phyloP scores from a whole-genome alignment of 1,284 basidiomycete species.

The Sanghuangporus weigelae region DNA sequence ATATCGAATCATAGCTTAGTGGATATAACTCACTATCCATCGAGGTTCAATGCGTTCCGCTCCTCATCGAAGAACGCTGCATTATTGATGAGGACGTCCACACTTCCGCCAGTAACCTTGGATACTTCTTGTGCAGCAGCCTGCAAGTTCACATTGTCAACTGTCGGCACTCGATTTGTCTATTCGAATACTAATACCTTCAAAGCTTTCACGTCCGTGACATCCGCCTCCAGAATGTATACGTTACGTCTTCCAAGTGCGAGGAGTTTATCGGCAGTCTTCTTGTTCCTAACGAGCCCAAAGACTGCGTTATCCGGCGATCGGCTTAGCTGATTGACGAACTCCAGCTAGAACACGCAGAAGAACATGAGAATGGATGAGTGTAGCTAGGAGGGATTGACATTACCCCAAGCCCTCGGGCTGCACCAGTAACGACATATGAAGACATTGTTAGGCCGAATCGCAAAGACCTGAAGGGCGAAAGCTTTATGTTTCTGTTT shows the following conservation, averaged over 20 bases:
- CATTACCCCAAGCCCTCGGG: slow-evolving; percentile 29
- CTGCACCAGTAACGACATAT: slow-evolving; percentile 28
- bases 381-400: neutral
- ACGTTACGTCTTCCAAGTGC: slow-evolving; percentile 24
- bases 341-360: slow-evolving; percentile 29
- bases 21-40: slow-evolving; percentile 24
- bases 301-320: slow-evolving; percentile 27
- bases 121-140: slow-evolving; percentile 23
- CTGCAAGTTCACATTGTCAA: slow-evolving; percentile 5
- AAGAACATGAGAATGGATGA: neutral
- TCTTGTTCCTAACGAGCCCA: slow-evolving; percentile 29
- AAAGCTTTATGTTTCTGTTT: too few species aligned
- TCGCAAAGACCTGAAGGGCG: too few species aligned
- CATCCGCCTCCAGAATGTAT: slow-evolving; percentile 29
- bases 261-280: slow-evolving; percentile 20
- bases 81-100: slow-evolving; percentile 30
- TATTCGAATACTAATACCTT: slow-evolving; percentile 18
- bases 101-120: slow-evolving; percentile 26
- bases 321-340: slow-evolving; percentile 27
- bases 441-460: slow-evolving; percentile 22
- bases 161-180: neutral
- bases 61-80: slow-evolving; percentile 20
- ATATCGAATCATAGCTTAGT: neutral
- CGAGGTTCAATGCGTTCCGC: slow-evolving; percentile 17
- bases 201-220: slow-evolving; percentile 26